Percentiles rank a stretch among this genome's conserved stretches.
phyloP scores from a whole-genome alignment of 371 early-diverging fungal genomes.

The Mucor irregularis region DNA sequence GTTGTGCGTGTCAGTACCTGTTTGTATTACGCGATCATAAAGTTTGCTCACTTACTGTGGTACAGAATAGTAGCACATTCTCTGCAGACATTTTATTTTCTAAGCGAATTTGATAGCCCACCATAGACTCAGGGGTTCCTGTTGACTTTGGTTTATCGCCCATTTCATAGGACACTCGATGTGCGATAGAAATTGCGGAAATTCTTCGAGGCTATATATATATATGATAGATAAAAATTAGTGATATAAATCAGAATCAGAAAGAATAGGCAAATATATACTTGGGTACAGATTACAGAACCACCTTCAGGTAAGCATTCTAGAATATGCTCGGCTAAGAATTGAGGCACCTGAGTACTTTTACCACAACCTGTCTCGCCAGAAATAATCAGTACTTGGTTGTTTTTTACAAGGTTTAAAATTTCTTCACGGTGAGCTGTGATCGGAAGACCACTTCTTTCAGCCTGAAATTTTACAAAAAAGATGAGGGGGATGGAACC shows the following conservation, averaged over 20 bases:
- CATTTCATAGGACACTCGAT: slow-evolving; percentile 84
- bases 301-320: slow-evolving; percentile 44
- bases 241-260: no score
- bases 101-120: slow-evolving; percentile 88
- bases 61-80: slow-evolving; percentile 70
- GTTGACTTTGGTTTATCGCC: slow-evolving; percentile 56
- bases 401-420: slow-evolving; percentile 45
- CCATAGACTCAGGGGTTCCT: slow-evolving; percentile 55
- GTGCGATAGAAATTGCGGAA: slow-evolving; percentile 91
- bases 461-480: slow-evolving; percentile 37
- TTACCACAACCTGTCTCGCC: slow-evolving; percentile 97
- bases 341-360: slow-evolving; percentile 92
- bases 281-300: slow-evolving; percentile 87
- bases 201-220: slow-evolving; percentile 97
- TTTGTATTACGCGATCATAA: no score
- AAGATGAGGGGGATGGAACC: slow-evolving; percentile 34
- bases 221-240: no score
- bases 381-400: slow-evolving; percentile 77
- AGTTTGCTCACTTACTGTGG: no score
- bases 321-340: slow-evolving; percentile 70
- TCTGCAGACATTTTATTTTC: slow-evolving; percentile 59
- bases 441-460: slow-evolving; percentile 64
- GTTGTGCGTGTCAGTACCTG: no score
- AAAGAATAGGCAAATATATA: no score
- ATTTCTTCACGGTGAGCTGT: slow-evolving; percentile 58